These are phyloP conservation scores for Cladosporium sp. DNA, from an alignment of 2,329 filamentous ascomycete genomes.

Conservation along the genomic window DNA sequence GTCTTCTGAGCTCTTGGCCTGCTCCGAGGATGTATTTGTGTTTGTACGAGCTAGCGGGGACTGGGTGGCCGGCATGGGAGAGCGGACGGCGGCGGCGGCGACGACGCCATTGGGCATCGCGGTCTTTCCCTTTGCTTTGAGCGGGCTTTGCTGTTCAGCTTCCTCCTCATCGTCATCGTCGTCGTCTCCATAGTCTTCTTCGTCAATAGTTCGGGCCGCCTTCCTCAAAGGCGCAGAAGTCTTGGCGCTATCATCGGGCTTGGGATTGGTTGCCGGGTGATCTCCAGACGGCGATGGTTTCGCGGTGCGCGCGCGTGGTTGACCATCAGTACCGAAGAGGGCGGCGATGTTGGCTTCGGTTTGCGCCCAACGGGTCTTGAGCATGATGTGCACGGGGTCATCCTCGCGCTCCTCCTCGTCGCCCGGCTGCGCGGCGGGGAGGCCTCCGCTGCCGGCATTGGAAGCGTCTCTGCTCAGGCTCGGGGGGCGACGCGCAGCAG, in stretches of 20 bases:
- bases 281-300: slow-evolving; percentile 15
- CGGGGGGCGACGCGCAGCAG: slow-evolving; percentile 37
- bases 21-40: slow-evolving; percentile 47
- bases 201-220: slow-evolving; percentile 71
- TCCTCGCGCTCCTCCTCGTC: slow-evolving; percentile 42
- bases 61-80: slow-evolving; percentile 63
- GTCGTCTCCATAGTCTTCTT: slow-evolving; percentile 77
- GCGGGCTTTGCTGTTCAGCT: slow-evolving; percentile 42
- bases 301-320: slow-evolving; percentile 18
- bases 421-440: slow-evolving; percentile 24
- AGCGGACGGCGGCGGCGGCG: slow-evolving; percentile 64
- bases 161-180: slow-evolving; percentile 39
- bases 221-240: slow-evolving; percentile 61
- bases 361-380: slow-evolving; percentile 72
- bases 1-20: slow-evolving; percentile 73
- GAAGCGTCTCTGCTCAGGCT: slow-evolving; percentile 43
- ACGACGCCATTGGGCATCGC: slow-evolving; percentile 54
- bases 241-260: slow-evolving; percentile 38
- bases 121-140: slow-evolving; percentile 51
- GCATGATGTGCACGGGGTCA: slow-evolving; percentile 51
- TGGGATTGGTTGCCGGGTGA: slow-evolving; percentile 12
- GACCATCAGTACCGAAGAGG: slow-evolving; percentile 59
- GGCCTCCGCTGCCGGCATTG: slow-evolving; percentile 33
- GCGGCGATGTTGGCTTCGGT: slow-evolving; percentile 72
- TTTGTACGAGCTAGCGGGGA: slow-evolving; percentile 57